Base-by-base conservation (phyloP, 2,329 filamentous ascomycete species). In the Neonectria ditissima region DNA sequence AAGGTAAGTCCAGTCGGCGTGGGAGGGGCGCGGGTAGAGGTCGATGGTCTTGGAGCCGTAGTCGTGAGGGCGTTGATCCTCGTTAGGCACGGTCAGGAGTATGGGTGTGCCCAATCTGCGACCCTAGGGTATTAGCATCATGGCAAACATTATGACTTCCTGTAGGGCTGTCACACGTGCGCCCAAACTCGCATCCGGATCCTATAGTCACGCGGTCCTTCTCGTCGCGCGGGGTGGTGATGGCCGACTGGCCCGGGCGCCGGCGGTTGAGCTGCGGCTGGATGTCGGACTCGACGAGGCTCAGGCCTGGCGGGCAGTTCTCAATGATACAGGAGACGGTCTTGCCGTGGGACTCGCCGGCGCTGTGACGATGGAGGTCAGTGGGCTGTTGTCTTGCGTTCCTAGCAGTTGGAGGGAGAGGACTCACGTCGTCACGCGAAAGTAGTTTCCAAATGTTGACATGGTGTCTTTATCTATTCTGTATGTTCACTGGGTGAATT, bases 1-100 rank as follows among this genome's bases (percentile, higher is more conserved):
- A 66, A 97, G 85, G 81, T 97, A 97, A 65, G 95, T 98, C 88
- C 91, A 97, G 80, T 97, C 94, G 64, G 95, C 94, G 81, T 97
- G 95, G 77, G 90, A 93, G 39, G 95, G 95, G 55, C 95, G 87
- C 7, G 95, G 95, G 84, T 91, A 97, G 66, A 89, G 81, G 80
- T 97, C 92, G 88, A 97, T 97, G 30, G 94, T 97, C 76, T 88
- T 87, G 80, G 89, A 88, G 59, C 92, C 92, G 80, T 97, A 97
- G 83, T 98, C 95, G 76, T 93, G 90, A 32, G 94, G 94, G 68
- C 94, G 85, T 78, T 97, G 93, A 79, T 97, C 94, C 82, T 97
- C 90, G 80, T 97, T 97, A 79, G 89, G 85, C 55, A 97, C 94
- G 62, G 92, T 82, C 82, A 97, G 88, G 63, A 87, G 92, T 76